A percentile compares a stretch with the other conserved stretches of the same genome.
Evolutionary conservation across 495 filamentous ascomycete species (phyloP).

Genomic region (Tuber microsphaerosporum): DNA sequence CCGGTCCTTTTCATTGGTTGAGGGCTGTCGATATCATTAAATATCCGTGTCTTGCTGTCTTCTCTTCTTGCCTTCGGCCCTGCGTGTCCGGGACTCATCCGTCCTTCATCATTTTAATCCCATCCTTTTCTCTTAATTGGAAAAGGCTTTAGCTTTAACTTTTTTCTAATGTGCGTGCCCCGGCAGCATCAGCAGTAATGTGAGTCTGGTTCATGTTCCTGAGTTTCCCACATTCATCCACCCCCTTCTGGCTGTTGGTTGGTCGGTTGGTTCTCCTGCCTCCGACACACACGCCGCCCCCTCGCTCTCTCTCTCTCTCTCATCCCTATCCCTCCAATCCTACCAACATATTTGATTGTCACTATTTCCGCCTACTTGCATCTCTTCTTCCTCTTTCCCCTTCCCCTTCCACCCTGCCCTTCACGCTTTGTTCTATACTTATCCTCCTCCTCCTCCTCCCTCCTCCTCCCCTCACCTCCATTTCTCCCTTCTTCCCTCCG

Average conservation of each 20-base stretch:
- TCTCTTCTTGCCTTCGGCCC: neutral
- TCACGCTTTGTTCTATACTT: slow-evolving; percentile 3
- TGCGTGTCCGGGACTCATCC: neutral
- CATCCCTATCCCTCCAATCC: slow-evolving; percentile 11
- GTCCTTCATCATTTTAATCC: neutral
- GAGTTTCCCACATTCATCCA: neutral
- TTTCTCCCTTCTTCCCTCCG: neutral
- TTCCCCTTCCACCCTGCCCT: neutral
- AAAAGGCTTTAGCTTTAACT: neutral
- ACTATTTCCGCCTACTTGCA: neutral
- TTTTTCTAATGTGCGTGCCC: neutral
- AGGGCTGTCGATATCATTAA: neutral
- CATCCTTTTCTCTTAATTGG: neutral
- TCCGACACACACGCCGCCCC: neutral
- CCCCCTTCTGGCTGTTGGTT: neutral
- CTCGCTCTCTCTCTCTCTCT: neutral
- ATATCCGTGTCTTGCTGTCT: neutral
- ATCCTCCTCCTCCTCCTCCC: slow-evolving; percentile 4
- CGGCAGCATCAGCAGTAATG: neutral
- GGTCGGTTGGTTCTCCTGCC: slow-evolving; percentile 7
- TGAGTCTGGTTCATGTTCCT: neutral
- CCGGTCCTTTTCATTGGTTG: neutral
- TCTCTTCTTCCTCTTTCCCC: neutral
- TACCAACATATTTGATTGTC: slow-evolving; percentile 2
- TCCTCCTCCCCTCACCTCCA: neutral